These are phyloP conservation scores for Populus hybrid DNA, from an alignment of 441 rosid species.

Conservation along the genomic window DNA sequence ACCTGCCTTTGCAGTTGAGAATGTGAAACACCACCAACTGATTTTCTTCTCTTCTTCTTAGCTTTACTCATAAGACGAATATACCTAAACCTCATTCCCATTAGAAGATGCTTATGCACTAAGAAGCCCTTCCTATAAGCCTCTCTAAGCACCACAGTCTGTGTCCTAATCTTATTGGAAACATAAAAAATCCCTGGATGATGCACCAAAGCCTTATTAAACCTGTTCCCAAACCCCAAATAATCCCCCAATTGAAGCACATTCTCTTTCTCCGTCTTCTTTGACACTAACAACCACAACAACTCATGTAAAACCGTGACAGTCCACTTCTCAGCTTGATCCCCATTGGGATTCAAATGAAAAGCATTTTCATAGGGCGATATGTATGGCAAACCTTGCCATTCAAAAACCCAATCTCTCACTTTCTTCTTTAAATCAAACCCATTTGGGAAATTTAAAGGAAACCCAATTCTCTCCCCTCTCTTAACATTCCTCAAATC, in stretches of 20 bases:
- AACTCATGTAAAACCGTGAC: conserved; percentile 79
- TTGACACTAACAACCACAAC: conserved; percentile 56
- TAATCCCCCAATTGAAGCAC: conserved; percentile 60
- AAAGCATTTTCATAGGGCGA: conserved; percentile 81
- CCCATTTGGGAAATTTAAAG: conserved; percentile 67
- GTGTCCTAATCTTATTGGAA: conserved; percentile 76
- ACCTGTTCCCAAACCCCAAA: conserved; percentile 59
- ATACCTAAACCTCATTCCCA: conserved; percentile 81
- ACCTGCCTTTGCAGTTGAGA: conserved; percentile 16
- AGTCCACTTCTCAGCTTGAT: conserved; percentile 75
- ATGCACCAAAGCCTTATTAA: conserved; percentile 58
- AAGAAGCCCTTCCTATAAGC: conserved; percentile 69
- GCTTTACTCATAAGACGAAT: conserved; percentile 64
- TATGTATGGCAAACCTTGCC: conserved; percentile 78
- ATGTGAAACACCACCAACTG: conserved; percentile 16
- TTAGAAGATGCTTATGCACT: conserved; percentile 61
- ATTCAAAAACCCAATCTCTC: conserved; percentile 63
- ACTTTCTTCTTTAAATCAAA: conserved; percentile 56
- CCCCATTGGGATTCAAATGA: conserved; percentile 57
- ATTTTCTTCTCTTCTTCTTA: conserved; percentile 24
- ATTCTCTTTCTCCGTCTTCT: conserved; percentile 74
- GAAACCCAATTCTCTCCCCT: conserved; percentile 38
- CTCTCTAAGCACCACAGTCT: conserved; percentile 76
- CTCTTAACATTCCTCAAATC: conserved; percentile 21
- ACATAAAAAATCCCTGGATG: conserved; percentile 82